Base-by-base conservation (phyloP, 768 basidiomycete species). In the Hirschioporus abietinus region DNA sequence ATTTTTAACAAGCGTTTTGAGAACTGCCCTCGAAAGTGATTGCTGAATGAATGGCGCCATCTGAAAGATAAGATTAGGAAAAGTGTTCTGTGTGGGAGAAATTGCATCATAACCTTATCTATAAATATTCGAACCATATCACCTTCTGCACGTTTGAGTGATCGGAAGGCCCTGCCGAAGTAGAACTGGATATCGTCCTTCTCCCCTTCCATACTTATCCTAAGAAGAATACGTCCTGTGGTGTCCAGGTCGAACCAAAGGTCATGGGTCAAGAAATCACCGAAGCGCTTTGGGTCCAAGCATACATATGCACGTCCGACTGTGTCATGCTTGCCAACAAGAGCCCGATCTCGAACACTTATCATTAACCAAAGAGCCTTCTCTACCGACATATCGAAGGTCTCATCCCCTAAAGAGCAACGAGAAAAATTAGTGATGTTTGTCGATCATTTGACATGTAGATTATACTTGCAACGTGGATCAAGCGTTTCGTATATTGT, bases 161-260 rank as follows among this genome's bases (percentile, higher is more conserved):
- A 93, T 60, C 96, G 84, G 83, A 99, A 99, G 2, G 90, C 96
- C 35, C 95, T 85, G 27, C 97, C 97, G 72, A 99, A 99, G 81
- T 92, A 96, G 81, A 97, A 99, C 71, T 92, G 92, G 8, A 95
- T 93, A 74, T 99, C 97, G 71, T 97, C 95, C 78, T 96, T 95
- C 83, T 99, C 97, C 64, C 96, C 95, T 74, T 99, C 97, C 95
- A 99, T 97, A 74, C 94, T 96, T 66, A 99, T 85, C 23, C 97
- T 86, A 35, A 97, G 80, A 42, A 97, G 78, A 63, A 98, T 84
- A 35, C 94, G 86, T 5, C 97, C 95, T 65, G 87, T 84, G 0
- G 89, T 88, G 73, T 98, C 96, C 18, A 99, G 80, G 68, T 93
- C 91, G 79, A 96, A 84, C 91, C 95, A 95, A 7, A 96, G 75